A percentile compares a stretch with the other conserved stretches of the same genome.
Conservation (phyloP, 805 yeast species). For the Myxozyma neotropica region DNA sequence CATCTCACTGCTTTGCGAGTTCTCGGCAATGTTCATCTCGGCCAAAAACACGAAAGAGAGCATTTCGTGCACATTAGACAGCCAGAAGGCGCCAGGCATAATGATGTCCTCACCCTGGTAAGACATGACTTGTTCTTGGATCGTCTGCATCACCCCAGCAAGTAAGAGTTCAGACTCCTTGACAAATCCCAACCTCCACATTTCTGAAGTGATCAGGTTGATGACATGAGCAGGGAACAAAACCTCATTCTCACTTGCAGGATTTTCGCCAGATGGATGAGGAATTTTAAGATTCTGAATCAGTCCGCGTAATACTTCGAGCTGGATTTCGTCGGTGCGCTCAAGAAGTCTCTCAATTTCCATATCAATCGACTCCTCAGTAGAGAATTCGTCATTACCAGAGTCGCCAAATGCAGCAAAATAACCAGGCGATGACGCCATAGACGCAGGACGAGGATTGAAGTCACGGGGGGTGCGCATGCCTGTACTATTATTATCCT, state of each 20-base stretch:
- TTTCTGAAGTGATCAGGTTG: conserved; percentile 87
- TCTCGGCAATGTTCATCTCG: conserved; percentile 84
- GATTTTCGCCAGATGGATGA: conserved; percentile 79
- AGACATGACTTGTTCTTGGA: conserved; percentile 79
- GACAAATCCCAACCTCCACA: conserved; percentile 97
- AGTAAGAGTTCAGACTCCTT: conserved; percentile 87
- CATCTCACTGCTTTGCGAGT: conserved; percentile 80
- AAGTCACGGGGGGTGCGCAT: conserved; percentile 27
- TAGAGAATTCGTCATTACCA: conserved; percentile 26
- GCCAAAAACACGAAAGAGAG: conserved; percentile 94
- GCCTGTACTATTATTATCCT: conserved; percentile 11
- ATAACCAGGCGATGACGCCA: conserved; percentile 29
- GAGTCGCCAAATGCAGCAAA: conserved; percentile 31
- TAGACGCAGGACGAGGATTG: conserved; percentile 38
- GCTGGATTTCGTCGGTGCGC: conserved; percentile 53
- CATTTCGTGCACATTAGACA: conserved; percentile 92
- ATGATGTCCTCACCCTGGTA: conserved; percentile 84
- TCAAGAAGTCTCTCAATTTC: conserved; percentile 43
- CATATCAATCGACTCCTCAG: conserved; percentile 37
- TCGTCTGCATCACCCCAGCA: conserved; percentile 83
- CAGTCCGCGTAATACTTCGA: conserved; percentile 84
- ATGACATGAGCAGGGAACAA: conserved; percentile 94
- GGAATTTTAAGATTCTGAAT: conserved; percentile 85
- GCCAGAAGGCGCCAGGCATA: conserved; percentile 95
- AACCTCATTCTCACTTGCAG: conserved; percentile 83